Conservation (phyloP, 2,329 filamentous ascomycete species). For the Dothistroma septosporum region DNA sequence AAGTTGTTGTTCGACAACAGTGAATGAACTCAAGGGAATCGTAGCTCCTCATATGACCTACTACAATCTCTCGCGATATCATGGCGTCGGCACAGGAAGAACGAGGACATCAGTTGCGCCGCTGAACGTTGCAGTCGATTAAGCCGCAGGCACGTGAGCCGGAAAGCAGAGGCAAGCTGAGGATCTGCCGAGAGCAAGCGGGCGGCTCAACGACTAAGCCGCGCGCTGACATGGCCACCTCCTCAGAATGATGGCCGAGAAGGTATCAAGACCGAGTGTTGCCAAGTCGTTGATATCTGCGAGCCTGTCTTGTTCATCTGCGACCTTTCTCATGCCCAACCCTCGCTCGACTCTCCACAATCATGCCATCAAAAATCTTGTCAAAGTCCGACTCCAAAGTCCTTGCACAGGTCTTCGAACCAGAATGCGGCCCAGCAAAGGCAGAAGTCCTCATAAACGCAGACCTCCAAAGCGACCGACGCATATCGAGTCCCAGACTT, state of each 20-base stretch:
- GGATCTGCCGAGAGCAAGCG: background rate
- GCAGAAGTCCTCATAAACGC: slow-evolving; percentile 26
- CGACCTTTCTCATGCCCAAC: background rate
- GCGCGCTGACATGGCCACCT: background rate
- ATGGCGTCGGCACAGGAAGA: slow-evolving; percentile 4
- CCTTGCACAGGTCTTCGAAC: slow-evolving; percentile 42
- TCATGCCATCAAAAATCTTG: slow-evolving; percentile 18
- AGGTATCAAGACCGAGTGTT: background rate
- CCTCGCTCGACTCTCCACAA: background rate
- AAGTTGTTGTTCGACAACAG: background rate
- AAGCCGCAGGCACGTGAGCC: background rate
- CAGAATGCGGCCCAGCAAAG: slow-evolving; percentile 25
- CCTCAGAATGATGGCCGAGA: background rate
- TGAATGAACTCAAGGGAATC: background rate
- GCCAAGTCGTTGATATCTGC: slow-evolving; percentile 2
- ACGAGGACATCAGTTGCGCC: background rate
- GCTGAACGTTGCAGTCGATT: background rate
- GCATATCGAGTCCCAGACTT: slow-evolving; percentile 16
- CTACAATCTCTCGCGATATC: background rate
- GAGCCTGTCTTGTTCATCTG: background rate
- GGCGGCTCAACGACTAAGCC: slow-evolving; percentile 4
- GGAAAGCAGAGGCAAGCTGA: background rate
- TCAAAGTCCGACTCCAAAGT: slow-evolving; percentile 40
- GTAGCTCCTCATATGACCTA: background rate
- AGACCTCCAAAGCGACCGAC: slow-evolving; percentile 24